Conservation (phyloP, 495 filamentous ascomycete species). For the Aspergillus indologenus region DNA sequence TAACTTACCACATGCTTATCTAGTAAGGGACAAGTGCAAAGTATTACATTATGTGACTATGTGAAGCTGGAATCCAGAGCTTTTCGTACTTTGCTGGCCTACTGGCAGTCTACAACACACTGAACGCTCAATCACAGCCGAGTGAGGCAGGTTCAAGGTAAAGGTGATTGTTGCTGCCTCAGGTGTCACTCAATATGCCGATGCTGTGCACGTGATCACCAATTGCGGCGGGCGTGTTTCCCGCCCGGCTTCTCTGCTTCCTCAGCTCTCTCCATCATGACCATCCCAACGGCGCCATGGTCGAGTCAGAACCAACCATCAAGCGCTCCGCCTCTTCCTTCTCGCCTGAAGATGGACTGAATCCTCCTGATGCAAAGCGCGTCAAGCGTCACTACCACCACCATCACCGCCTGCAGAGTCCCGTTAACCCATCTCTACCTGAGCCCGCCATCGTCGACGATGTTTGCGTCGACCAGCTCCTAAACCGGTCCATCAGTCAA, state of each 20-base stretch:
- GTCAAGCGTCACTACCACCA: conserved; percentile 46
- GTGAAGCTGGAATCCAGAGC: no score
- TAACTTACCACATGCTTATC: no score
- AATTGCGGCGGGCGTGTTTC: conserved; percentile 9
- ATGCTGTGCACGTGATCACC: conserved; percentile 9
- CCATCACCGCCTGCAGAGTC: conserved; percentile 40
- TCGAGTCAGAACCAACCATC: conserved; percentile 30
- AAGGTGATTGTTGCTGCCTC: conserved; percentile 11
- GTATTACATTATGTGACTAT: no score
- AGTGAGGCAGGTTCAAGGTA: no score
- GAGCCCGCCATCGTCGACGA: conserved; percentile 46
- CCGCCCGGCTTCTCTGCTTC: conserved; percentile 2
- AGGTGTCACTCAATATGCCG: conserved; percentile 6
- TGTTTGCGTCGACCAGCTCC: conserved; percentile 46
- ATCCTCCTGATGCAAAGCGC: conserved; percentile 36
- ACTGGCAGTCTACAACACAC: no score
- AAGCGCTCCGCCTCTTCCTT: conserved; percentile 43
- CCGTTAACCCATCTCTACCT: conserved; percentile 23
- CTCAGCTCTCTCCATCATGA: conserved; percentile 3
- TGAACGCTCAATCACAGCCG: no score
- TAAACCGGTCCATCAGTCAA: conserved; percentile 55
- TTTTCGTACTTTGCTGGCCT: conserved; percentile 7
- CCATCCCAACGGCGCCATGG: conserved; percentile 28
- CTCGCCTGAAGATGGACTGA: conserved; percentile 15
- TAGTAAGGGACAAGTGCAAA: no score